These are phyloP conservation scores for Malassezia yamatoensis DNA, from an alignment of 1,284 basidiomycete genomes.

Conservation along the genomic window DNA sequence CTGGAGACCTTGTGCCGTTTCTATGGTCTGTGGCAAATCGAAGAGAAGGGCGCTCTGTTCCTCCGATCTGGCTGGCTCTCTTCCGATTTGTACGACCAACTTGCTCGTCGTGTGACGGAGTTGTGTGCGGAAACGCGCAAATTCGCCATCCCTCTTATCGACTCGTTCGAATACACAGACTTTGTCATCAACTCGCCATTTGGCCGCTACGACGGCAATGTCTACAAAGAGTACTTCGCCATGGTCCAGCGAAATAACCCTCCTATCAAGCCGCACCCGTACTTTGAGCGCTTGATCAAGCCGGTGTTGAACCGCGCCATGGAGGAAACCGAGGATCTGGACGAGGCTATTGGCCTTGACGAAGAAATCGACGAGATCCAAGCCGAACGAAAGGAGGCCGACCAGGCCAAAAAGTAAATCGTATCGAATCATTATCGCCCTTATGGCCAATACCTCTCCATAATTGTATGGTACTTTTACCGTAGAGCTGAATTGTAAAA, in stretches of 20 bases:
- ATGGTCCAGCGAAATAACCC: constrained; percentile 43
- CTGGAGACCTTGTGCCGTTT: constrained; percentile 34
- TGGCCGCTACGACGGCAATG: constrained; percentile 45
- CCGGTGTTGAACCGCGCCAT: constrained; percentile 52
- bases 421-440: background rate
- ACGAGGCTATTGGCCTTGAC: constrained; percentile 50
- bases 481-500: too few species aligned
- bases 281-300: constrained; percentile 54
- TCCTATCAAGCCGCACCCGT: constrained; percentile 50
- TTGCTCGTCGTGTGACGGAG: constrained; percentile 50
- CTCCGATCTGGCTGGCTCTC: constrained; percentile 51
- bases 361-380: constrained; percentile 50
- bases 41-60: constrained; percentile 55
- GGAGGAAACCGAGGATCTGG: constrained; percentile 48
- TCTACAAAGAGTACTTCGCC: constrained; percentile 43
- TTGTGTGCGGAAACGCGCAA: constrained; percentile 52
- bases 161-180: constrained; percentile 54
- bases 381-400: constrained; percentile 40
- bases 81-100: constrained; percentile 50
- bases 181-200: constrained; percentile 57
- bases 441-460: too few species aligned
- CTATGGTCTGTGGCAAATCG: constrained; percentile 54
- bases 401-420: constrained; percentile 14
- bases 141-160: constrained; percentile 52
- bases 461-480: too few species aligned